Evolutionary conservation across 805 yeast species (phyloP), one percentile per base, ranked within the genome.

Genomic region (Pichia paraexigua): DNA sequence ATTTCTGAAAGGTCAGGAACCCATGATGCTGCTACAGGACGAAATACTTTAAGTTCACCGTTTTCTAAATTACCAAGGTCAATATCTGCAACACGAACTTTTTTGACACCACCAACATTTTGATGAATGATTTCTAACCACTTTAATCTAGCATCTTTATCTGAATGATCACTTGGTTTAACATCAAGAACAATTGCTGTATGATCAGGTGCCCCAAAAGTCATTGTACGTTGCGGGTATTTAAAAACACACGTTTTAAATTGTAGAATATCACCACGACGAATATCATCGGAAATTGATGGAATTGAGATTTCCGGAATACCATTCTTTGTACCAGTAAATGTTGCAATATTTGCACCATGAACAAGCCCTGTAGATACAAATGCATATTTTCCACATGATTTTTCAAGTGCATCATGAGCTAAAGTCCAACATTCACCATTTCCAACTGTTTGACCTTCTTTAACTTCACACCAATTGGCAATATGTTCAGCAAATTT

Each of bases 351-450:
- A 12, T 64, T 51, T 3, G 66, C 71, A 41, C 84, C 84, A 57
- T 79, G 83, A 22, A 63, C 69, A 15, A 62, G 58, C 18, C 76
- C 77, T 17, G 70, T 65, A 17, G 79, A 74, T 2, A 77, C 74
- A 62, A 79, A 78, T 0, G 84, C 83, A 59, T 77, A 79, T 28
- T 72, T 76, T 0, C 83, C 83, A 59, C 83, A 78, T 0, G 80
- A 79, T 53, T 76, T 74, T 46, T 66, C 61, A 42, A 79, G 64
- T 0, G 83, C 82, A 46, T 77, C 77, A 48, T 70, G 74, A 0
- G 83, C 84, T 52, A 79, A 69, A 35, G 80, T 80, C 83, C 83
- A 79, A 56, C 85, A 79, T 57, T 79, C 83, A 8, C 85, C 85
- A 41, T 72, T 62, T 2, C 81, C 82, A 12, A 79, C 81, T 47